Evolutionary conservation across 78 protist species (phyloP), one percentile per base, ranked within the genome.

Genomic region (Isochrysis galbana): DNA sequence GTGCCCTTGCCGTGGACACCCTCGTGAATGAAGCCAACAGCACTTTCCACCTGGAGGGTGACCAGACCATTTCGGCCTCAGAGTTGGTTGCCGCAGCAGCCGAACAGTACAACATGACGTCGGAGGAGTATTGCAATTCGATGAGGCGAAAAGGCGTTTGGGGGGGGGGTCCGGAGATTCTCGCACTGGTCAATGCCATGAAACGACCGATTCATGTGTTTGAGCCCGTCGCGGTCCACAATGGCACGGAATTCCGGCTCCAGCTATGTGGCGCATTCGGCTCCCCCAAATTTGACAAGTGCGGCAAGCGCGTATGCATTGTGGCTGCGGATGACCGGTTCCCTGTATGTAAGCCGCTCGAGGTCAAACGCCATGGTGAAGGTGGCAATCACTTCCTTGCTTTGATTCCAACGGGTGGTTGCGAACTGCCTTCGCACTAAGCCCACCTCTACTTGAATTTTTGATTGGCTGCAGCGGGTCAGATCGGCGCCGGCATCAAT

Each of bases 111-210:
- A 38, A 23, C 38, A 7, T 80, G 34, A 42, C 38, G 2, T 3
- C 55, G 21, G 34, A 25, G n/a, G 47, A 21, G 39, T 80, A 80
- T 36, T 44, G 51, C 88, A 0, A 1, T 21, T 44, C 51, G 34
- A 80, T 80, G 88, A 32, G 55, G 48, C 32, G 36, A 23, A 10
- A 10, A 36, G 47, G 88, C 38, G 88, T 44, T 2, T 80, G 88
- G 88, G 88, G 88, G 22, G 88, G 88, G 36, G 88, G 88, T 17
- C 88, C 88, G n/a, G 88, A 80, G 54, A 80, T 80, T 38, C 51
- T 80, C 55, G 88, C 88, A 39, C 54, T 80, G 39, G 88, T n/a
- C 47, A 80, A 44, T 14, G 88, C 88, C 10, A 25, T 80, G 25
- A 10, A 23, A 5, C 47, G 51, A 4, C 88, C 88, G 39, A 80